A percentile compares a stretch with the other conserved stretches of the same genome.
Evolutionary conservation across 805 yeast genomes (phyloP).

Genomic region (Saccharomycopsis sp.): DNA sequence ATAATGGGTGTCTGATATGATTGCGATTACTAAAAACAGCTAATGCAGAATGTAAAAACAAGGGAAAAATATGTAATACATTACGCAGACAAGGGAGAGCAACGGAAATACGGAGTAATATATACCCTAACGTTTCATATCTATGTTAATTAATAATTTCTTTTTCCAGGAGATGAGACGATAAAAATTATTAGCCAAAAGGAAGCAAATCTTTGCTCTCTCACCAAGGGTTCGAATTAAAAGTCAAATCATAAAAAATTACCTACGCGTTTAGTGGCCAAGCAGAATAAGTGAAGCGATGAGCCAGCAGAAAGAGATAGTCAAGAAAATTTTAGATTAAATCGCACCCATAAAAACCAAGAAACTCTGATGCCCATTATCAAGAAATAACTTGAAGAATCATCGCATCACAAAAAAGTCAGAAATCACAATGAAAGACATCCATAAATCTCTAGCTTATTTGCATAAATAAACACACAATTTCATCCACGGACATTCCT

Average conservation of each 20-base stretch:
- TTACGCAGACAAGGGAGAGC: no score
- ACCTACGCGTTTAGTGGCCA: not conserved
- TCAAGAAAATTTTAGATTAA: not conserved
- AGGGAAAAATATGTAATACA: no score
- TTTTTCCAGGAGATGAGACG: not conserved
- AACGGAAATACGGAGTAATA: no score
- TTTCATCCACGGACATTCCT: not conserved
- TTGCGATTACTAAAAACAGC: no score
- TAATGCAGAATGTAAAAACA: no score
- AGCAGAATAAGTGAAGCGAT: not conserved
- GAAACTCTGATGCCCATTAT: not conserved
- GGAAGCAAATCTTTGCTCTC: not conserved
- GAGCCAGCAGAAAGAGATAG: no score
- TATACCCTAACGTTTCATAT: no score
- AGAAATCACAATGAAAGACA: not conserved
- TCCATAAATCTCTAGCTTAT: not conserved
- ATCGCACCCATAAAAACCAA: not conserved
- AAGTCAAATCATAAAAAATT: not conserved
- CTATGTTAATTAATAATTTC: no score
- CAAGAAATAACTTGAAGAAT: not conserved
- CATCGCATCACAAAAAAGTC: not conserved
- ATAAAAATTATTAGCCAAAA: no score
- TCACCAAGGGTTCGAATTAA: not conserved
- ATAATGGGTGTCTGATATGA: not conserved
- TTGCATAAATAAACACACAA: not conserved